A percentile compares a stretch with the other conserved stretches of the same genome.
These are phyloP conservation scores for Cryptococcus hybrid DNA, from an alignment of 1,284 basidiomycete species.

Conservation along the genomic window DNA sequence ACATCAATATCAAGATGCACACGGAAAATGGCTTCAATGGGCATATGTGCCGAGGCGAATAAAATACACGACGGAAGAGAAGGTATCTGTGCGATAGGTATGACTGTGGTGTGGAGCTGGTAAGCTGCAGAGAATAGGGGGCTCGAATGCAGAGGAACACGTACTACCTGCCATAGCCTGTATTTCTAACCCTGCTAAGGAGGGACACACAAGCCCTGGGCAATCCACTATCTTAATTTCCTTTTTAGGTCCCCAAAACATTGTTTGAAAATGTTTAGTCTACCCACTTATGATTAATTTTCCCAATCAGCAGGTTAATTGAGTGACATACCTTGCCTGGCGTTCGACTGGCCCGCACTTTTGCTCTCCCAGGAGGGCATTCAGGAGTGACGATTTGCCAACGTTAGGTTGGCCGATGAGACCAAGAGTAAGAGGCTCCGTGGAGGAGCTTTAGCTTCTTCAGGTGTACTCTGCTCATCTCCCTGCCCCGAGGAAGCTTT, in stretches of 20 bases:
- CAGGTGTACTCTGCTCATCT: background rate
- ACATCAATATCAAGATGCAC: conserved; percentile 44
- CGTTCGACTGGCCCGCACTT: conserved; percentile 80
- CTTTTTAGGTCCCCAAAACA: conserved; percentile 67
- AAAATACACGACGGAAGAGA: conserved; percentile 73
- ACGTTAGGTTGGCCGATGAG: conserved; percentile 93
- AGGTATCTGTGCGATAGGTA: conserved; percentile 85
- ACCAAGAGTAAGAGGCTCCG: conserved; percentile 72
- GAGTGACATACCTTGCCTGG: conserved; percentile 66
- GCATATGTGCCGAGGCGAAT: conserved; percentile 66
- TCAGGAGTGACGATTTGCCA: conserved; percentile 86
- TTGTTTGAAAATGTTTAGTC: conserved; percentile 92
- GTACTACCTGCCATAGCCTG: conserved; percentile 57
- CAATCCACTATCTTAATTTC: conserved; percentile 81
- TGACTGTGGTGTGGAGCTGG: conserved; percentile 54
- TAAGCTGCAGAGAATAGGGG: background rate
- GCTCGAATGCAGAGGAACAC: conserved; percentile 10
- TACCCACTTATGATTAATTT: conserved; percentile 38
- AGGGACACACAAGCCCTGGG: conserved; percentile 80
- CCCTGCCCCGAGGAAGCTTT: background rate
- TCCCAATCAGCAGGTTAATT: background rate
- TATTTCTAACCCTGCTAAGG: conserved; percentile 71
- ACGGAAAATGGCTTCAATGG: conserved; percentile 69
- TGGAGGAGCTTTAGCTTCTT: conserved; percentile 40
- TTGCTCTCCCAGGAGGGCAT: conserved; percentile 79